Base-by-base conservation (phyloP, 73 alveolate genomes). In the Paramecium pentaurelia region DNA sequence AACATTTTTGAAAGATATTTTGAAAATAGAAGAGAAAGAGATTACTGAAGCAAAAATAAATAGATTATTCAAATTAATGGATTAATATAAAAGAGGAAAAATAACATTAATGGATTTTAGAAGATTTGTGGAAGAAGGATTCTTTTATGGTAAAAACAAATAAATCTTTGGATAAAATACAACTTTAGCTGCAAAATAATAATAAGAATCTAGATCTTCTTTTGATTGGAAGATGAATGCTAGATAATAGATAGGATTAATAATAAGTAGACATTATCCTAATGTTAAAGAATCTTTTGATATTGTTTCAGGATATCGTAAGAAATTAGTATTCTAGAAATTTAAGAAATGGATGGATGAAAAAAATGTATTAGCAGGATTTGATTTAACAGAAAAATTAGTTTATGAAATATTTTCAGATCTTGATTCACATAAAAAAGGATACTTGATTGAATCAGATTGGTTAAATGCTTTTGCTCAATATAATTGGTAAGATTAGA, bases 401-500 rank as follows among this genome's bases (percentile, higher is more conserved):
- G 54, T 92, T 45, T 86, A 95, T 64, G 91, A 92, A 58, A 95
- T 97, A 42, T 97, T 97, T 88, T 92, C 98, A 20, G 95, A 93
- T 38, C 47, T 97, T 59, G 99, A 97, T 77, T 93, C 98, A 11
- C 98, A 97, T 83, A 96, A 95, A 80, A 97, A 97, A 84, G 99
- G 98, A 6, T 97, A 96, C 58, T 60, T 97, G 20, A 92, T 98
- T 0, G 95, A 96, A 58, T 47, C 87, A 25, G 99, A 97, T 94
- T 97, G 97, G 96, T 49, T 38, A 38, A 92, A 77, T 34, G 96
- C 96, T 4, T 96, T 96, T 73, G 93, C 95, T 22, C 73, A 92
- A 27, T 95, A 77, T 92, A 86, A 94, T 59, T 89, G 95, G 94
- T 86, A 93, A 14, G 95, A 93, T 11, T 86, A 97, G 85, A 54